These are phyloP conservation scores for Hygrocybe coccinea DNA, from an alignment of 768 basidiomycete species.

Conservation along the genomic window DNA sequence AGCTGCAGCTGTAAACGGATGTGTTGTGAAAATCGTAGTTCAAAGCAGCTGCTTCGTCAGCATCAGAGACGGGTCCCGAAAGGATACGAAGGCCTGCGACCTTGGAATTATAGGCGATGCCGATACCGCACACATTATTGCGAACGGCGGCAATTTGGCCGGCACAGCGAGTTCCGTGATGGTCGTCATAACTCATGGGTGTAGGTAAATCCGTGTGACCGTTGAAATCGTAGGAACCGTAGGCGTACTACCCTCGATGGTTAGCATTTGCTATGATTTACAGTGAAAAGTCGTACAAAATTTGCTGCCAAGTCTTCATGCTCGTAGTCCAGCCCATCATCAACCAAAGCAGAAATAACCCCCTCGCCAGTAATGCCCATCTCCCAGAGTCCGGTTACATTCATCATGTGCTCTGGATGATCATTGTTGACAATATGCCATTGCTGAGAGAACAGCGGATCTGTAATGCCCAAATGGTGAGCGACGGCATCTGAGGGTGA, in stretches of 20 bases:
- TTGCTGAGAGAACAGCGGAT: slow-evolving; percentile 80
- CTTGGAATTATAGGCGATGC: slow-evolving; percentile 87
- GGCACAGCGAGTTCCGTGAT: slow-evolving; percentile 96
- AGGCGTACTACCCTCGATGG: slow-evolving; percentile 64
- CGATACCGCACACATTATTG: slow-evolving; percentile 91
- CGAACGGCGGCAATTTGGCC: slow-evolving; percentile 92
- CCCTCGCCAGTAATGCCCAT: slow-evolving; percentile 85
- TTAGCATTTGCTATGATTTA: slow-evolving; percentile 3
- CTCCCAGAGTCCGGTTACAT: slow-evolving; percentile 90
- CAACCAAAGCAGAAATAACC: slow-evolving; percentile 82
- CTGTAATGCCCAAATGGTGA: slow-evolving; percentile 59
- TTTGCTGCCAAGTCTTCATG: slow-evolving; percentile 84
- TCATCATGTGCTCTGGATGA: slow-evolving; percentile 79
- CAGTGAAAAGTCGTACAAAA: slow-evolving; percentile 60
- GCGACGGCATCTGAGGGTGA: slow-evolving; percentile 44
- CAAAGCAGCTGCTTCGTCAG: slow-evolving; percentile 90
- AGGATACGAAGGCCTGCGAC: slow-evolving; percentile 94
- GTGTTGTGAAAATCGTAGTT: slow-evolving; percentile 93
- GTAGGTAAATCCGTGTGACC: slow-evolving; percentile 84
- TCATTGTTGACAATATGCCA: slow-evolving; percentile 95
- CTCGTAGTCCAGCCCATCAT: slow-evolving; percentile 91
- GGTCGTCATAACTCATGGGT: slow-evolving; percentile 84
- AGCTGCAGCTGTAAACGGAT: slow-evolving; percentile 92
- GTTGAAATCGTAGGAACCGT: slow-evolving; percentile 93
- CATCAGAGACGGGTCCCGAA: slow-evolving; percentile 89